Conservation (phyloP, 176 grass and related monocot genomes). For the Aegilops speltoides region DNA sequence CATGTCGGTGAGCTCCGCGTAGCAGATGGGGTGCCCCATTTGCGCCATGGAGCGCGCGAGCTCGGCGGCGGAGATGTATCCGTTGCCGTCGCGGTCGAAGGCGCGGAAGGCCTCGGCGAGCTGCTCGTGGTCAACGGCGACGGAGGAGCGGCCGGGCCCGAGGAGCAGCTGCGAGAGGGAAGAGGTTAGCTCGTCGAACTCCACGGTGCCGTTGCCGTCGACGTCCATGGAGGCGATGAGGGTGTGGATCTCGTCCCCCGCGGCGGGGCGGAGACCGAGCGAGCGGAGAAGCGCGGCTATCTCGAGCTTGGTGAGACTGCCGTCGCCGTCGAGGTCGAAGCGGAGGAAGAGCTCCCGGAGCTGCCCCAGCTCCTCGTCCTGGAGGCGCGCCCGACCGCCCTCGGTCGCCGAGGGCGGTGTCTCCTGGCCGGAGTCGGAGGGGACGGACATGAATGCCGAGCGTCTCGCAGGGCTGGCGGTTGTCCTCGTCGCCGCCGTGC, state of each 20-base stretch:
- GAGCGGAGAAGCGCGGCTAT: conserved; percentile 56
- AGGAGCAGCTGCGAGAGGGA: conserved; percentile 54
- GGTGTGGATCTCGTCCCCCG: conserved; percentile 53
- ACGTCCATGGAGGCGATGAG: conserved; percentile 54
- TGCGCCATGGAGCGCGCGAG: conserved; percentile 59
- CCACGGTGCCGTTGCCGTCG: conserved; percentile 59
- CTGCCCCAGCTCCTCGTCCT: conserved; percentile 53
- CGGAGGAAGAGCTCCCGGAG: conserved; percentile 53
- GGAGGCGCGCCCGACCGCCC: conserved; percentile 36
- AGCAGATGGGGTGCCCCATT: conserved; percentile 67
- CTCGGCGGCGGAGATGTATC: conserved; percentile 67
- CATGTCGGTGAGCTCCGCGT: conserved; percentile 59
- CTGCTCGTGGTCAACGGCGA: conserved; percentile 57
- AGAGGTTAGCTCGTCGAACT: conserved; percentile 57
- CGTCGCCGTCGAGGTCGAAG: conserved; percentile 66
- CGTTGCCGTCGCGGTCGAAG: conserved; percentile 66
- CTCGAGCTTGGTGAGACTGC: conserved; percentile 59
- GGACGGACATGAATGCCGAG: conserved; percentile 33
- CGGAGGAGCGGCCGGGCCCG: conserved; percentile 39
- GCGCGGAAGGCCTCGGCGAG: conserved; percentile 59
- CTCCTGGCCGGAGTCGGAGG: not conserved
- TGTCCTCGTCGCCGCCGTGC: conserved; percentile 5
- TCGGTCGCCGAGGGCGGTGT: not conserved
- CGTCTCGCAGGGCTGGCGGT: not conserved
- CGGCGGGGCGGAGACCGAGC: conserved; percentile 41